These are phyloP conservation scores for Crithidia fasciculata DNA, from an alignment of 208 protist genomes.

Conservation along the genomic window DNA sequence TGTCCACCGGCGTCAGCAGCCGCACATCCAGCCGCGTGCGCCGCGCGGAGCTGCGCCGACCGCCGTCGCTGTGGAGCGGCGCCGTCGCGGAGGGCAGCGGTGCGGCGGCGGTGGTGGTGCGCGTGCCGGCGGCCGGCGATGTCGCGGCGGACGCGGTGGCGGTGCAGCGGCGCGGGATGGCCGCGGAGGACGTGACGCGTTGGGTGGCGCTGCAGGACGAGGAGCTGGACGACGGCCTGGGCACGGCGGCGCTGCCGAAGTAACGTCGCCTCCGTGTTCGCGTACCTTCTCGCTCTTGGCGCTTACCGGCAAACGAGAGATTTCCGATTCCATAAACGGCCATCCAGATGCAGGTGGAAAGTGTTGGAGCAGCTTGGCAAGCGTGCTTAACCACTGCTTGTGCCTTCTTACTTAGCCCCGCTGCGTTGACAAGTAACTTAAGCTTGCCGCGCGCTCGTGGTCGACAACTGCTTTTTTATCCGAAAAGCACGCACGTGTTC, in stretches of 20 bases:
- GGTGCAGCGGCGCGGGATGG: constrained; percentile 1
- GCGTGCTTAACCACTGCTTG: too few relatives aligned
- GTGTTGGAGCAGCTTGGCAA: too few relatives aligned
- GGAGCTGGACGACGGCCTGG: constrained; percentile 3
- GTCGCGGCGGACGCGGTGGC: not conserved
- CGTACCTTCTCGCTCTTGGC: too few relatives aligned
- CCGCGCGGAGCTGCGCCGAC: constrained; percentile 30
- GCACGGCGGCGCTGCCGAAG: not conserved
- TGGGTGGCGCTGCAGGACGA: constrained; percentile 13
- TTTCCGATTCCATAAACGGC: too few relatives aligned
- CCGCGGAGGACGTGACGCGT: constrained; percentile 21
- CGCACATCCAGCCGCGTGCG: constrained; percentile 27
- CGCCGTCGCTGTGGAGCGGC: constrained; percentile 26
- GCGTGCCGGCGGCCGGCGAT: constrained; percentile 4
- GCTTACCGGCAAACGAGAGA: too few relatives aligned
- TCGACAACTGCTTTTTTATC: too few relatives aligned
- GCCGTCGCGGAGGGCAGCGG: not conserved
- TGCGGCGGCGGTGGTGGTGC: not conserved
- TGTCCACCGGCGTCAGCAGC: constrained; percentile 12
- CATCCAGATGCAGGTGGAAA: too few relatives aligned
- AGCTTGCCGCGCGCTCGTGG: too few relatives aligned
- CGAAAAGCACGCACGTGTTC: too few relatives aligned
- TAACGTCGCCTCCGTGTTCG: too few relatives aligned
- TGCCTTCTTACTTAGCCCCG: too few relatives aligned
- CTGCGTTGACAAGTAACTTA: too few relatives aligned